These are phyloP conservation scores for Coniosporium tulheliwenetii DNA, from an alignment of 2,329 filamentous ascomycete species.

Conservation along the genomic window DNA sequence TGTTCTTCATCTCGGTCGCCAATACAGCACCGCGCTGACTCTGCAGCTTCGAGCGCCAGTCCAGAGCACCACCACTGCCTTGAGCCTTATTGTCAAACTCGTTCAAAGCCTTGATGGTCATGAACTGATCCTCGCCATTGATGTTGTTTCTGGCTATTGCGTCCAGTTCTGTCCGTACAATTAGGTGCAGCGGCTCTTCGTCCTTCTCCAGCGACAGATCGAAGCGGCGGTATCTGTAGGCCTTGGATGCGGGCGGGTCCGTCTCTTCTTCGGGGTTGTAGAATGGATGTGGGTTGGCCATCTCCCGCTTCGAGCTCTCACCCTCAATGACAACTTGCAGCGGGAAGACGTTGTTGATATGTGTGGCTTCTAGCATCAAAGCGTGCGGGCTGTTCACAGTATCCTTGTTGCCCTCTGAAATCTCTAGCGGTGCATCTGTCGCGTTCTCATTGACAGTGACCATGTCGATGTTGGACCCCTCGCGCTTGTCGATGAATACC, in stretches of 20 bases:
- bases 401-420: conserved; percentile 85
- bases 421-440: conserved; percentile 81
- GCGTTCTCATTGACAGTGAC: conserved; percentile 99
- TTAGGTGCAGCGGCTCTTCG: conserved; percentile 80
- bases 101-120: conserved; percentile 92
- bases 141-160: conserved; percentile 91
- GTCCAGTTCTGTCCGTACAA: conserved; percentile 91
- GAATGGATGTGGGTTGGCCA: conserved; percentile 88
- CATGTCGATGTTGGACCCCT: conserved; percentile 87
- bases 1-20: conserved; percentile 99
- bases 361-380: conserved; percentile 90
- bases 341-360: conserved; percentile 99
- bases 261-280: conserved; percentile 89
- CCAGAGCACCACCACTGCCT: conserved; percentile 82
- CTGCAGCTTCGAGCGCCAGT: conserved; percentile 92
- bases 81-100: conserved; percentile 98
- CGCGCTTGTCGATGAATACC: conserved; percentile 97
- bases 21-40: conserved; percentile 93
- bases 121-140: conserved; percentile 76
- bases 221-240: conserved; percentile 96
- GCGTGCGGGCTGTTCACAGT: conserved; percentile 85
- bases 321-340: conserved; percentile 87
- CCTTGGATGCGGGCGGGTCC: conserved; percentile 86
- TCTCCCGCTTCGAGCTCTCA: conserved; percentile 61
- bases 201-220: conserved; percentile 83